Evolutionary conservation across 345 rosid genomes (phyloP).

Genomic region (Eucalyptus decipiens): DNA sequence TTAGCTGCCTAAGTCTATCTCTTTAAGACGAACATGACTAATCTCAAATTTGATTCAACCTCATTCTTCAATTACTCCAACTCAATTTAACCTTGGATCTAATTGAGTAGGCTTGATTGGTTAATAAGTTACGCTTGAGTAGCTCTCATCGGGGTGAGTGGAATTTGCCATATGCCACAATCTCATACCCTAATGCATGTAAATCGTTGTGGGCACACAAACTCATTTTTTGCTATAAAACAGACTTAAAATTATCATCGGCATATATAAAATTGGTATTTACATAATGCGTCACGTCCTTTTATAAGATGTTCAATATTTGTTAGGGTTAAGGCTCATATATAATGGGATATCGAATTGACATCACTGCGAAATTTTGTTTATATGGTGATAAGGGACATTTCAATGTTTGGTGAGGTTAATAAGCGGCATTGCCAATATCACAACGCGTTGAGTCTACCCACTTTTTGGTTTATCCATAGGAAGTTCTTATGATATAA

Average conservation of each 20-base stretch:
- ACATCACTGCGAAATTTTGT: fast-evolving
- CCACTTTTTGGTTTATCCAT: background rate
- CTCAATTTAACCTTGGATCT: fast-evolving
- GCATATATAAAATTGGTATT: fast-evolving
- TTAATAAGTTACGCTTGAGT: fast-evolving
- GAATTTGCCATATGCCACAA: fast-evolving
- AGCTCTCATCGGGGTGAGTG: fast-evolving
- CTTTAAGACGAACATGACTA: background rate
- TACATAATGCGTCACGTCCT: fast-evolving
- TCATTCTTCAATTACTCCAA: background rate
- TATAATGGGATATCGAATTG: background rate
- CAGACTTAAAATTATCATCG: fast-evolving
- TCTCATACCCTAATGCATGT: background rate
- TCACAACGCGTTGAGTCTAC: background rate
- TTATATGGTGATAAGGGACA: background rate
- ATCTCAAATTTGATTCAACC: background rate
- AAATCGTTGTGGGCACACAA: background rate
- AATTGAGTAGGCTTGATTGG: fast-evolving
- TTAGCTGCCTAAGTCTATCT: background rate
- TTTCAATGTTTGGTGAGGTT: background rate
- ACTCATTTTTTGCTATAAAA: background rate
- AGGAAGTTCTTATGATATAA: background rate
- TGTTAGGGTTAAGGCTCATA: background rate
- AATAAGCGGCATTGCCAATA: background rate
- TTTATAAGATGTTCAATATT: background rate